These are phyloP conservation scores for Colletotrichum sp. DNA, from an alignment of 2,329 filamentous ascomycete species.

Conservation along the genomic window DNA sequence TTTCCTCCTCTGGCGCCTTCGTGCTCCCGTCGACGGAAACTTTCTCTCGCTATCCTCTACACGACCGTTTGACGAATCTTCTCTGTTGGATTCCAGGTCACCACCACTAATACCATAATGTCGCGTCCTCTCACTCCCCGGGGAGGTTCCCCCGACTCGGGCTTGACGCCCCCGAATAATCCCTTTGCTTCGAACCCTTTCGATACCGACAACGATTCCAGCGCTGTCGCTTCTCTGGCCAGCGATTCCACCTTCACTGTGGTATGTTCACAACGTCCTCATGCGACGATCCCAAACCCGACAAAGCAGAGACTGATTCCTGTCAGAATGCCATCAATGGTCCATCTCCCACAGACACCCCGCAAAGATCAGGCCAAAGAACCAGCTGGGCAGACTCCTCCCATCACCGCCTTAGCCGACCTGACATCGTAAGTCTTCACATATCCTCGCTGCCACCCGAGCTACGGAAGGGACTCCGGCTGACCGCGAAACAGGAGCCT, in stretches of 20 bases:
- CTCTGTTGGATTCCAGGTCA: neutral
- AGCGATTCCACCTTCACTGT: slow-evolving; percentile 24
- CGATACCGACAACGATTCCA: slow-evolving; percentile 23
- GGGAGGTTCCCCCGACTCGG: neutral
- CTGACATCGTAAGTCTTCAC: slow-evolving; percentile 13
- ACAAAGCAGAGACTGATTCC: neutral
- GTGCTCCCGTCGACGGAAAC: neutral
- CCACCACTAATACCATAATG: slow-evolving; percentile 8
- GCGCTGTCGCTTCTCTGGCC: slow-evolving; percentile 18
- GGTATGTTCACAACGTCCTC: neutral
- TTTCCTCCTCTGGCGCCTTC: neutral
- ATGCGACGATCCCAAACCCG: neutral
- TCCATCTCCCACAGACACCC: neutral
- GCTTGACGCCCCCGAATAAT: slow-evolving; percentile 14
- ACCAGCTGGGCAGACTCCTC: slow-evolving; percentile 1
- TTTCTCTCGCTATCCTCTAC: neutral
- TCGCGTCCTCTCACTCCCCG: slow-evolving; percentile 11
- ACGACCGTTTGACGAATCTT: neutral
- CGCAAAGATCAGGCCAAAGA: neutral
- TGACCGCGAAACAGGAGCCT: neutral
- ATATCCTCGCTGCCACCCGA: neutral
- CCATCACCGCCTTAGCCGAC: slow-evolving; percentile 17
- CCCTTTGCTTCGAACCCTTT: slow-evolving; percentile 22
- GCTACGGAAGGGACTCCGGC: too few relatives aligned
- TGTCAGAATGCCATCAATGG: slow-evolving; percentile 11